Base-by-base conservation (phyloP, 202 grass and related monocot genomes). In the Alloteropsis angusta region DNA sequence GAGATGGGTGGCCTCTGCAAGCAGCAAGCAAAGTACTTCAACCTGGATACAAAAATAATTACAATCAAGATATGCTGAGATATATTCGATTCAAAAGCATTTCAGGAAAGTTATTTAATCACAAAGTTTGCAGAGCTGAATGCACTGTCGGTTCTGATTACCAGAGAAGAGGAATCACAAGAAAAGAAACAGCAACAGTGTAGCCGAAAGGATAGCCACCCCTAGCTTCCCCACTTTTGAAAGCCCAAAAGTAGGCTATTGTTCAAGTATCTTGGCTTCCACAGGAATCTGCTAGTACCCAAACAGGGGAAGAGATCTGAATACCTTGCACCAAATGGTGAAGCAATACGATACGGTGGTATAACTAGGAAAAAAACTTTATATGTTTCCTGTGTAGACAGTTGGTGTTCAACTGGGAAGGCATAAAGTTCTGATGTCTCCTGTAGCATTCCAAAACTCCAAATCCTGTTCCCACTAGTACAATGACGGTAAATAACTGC, bases 171-270 rank as follows among this genome's bases (percentile, higher is more conserved):
- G 78, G 83, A 85, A 89, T 89, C 83, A 39, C 36, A 82, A 73
- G 52, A 68, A 78, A 85, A 78, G 17, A 78, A 77, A 85, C 34
- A 23, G 13, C 34, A 85, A 60, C 77, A 63, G 26, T 75, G 83
- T 78, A 57, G 61, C 87, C 87, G 87, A 89, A 89, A 89, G 87
- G 87, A 82, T 79, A 82, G 78, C 83, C 83, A 89, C 52, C 59
- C 78, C 72, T 75, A 73, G 71, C 71, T 71, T 72, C n/a, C 72
- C 72, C 71, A 78, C 78, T 85, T 89, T 89, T 82, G 79, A 60
- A 82, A 66, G 43, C 36, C 69, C 26, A 79, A 89, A 89, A 89
- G 83, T 54, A 74, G 54, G 78, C 68, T 18, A 68, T 82, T 86
- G 87, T 79, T 81, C 79, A 86, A 78, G 87, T 74, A 85, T 85